Percentiles rank a stretch among this genome's conserved stretches.
phyloP scores from a whole-genome alignment of 2,329 filamentous ascomycete genomes.

The Pezicula radicicola region DNA sequence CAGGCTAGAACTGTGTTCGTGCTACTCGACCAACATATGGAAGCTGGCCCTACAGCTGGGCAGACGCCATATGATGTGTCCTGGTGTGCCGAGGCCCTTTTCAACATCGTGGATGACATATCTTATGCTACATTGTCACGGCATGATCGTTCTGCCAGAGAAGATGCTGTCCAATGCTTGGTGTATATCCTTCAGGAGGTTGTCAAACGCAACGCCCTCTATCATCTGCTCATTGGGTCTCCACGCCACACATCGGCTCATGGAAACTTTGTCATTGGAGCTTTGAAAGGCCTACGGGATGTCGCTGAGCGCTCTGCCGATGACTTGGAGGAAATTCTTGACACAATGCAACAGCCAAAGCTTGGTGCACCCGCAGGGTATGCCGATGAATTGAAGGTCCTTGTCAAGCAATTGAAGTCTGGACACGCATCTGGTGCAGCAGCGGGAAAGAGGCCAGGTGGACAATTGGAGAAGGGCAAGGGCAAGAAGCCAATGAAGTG shows the following conservation, averaged over 20 bases:
- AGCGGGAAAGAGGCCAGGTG: constrained; percentile 19
- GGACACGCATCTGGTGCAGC: neutral
- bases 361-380: constrained; percentile 17
- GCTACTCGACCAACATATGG: constrained; percentile 19
- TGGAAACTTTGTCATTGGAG: constrained; percentile 21
- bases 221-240: constrained; percentile 22
- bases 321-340: constrained; percentile 16
- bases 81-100: constrained; percentile 21
- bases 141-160: constrained; percentile 16
- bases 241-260: constrained; percentile 10
- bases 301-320: constrained; percentile 16
- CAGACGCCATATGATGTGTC: constrained; percentile 17
- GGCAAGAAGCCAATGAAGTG: constrained; percentile 25
- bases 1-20: constrained; percentile 17
- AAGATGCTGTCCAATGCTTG: constrained; percentile 20
- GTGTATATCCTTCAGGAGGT: constrained; percentile 21
- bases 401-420: constrained; percentile 19
- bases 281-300: constrained; percentile 22
- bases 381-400: constrained; percentile 11
- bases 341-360: constrained; percentile 14
- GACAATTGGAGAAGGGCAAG: constrained; percentile 19
- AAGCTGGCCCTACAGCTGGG: constrained; percentile 15
- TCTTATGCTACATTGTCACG: constrained; percentile 10
- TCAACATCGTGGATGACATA: constrained; percentile 21
- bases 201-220: constrained; percentile 21